Conservation (phyloP, 164 flowering plant genomes). For the Kingdonia uniflora region DNA sequence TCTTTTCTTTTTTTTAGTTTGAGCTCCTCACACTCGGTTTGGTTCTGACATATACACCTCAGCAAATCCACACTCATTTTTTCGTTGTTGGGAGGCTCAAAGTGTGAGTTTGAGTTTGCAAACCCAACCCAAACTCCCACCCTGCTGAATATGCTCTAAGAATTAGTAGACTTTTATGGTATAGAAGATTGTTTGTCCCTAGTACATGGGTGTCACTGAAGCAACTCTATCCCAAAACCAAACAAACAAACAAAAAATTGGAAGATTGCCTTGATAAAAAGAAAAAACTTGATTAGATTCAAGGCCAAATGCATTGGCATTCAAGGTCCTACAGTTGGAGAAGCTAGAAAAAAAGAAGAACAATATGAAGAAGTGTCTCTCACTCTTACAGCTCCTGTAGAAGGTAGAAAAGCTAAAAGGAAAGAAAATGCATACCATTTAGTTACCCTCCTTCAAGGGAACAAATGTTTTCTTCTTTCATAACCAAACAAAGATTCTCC, state of each 20-base stretch:
- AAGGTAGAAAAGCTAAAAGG: slow-evolving; percentile 3
- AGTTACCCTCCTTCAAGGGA: slow-evolving; percentile 21
- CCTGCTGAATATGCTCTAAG: no score
- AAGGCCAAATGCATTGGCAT: slow-evolving; percentile 19
- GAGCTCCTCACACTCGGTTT: no score
- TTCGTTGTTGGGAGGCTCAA: no score
- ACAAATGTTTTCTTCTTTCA: slow-evolving; percentile 56
- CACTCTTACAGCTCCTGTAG: neutral
- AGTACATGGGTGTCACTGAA: slow-evolving; percentile 18
- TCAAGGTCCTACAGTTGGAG: slow-evolving; percentile 8
- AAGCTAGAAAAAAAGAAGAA: slow-evolving; percentile 21
- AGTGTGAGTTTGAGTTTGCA: no score
- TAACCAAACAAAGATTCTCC: slow-evolving; percentile 37
- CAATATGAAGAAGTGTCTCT: slow-evolving; percentile 19
- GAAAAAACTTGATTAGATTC: slow-evolving; percentile 11
- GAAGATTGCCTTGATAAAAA: neutral
- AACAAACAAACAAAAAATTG: slow-evolving; percentile 5
- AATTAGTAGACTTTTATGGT: slow-evolving; percentile 65
- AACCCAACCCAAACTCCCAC: no score
- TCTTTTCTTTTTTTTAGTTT: no score
- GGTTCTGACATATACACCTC: no score
- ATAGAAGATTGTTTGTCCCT: slow-evolving; percentile 48
- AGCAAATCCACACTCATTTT: no score
- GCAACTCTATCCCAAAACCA: slow-evolving; percentile 13
- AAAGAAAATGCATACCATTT: slow-evolving; percentile 8